Base-by-base conservation (phyloP, 805 yeast species). In the Candida peoriensis region DNA sequence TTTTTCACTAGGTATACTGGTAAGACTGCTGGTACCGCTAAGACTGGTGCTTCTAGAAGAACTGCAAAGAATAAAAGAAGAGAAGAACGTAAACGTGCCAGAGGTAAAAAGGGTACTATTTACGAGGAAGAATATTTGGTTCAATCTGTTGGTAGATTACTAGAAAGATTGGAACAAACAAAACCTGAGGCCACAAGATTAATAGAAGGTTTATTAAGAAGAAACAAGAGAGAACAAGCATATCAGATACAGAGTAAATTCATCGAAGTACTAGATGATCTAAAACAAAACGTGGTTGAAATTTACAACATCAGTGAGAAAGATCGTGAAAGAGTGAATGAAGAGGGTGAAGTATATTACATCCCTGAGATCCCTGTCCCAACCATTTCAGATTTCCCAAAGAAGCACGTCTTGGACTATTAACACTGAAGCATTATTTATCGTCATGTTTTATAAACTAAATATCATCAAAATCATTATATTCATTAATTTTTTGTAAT, bases 61-160 rank as follows among this genome's bases (percentile, higher is more conserved):
- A 89, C 98, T 0, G 74, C 94, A 6, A 93, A 93, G 63, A 93
- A 93, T 60, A 76, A 80, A 46, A 84, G 96, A 57, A 76, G 98
- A 46, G 97, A 90, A 60, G 98, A 90, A 55, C 76, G 98, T 51
- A 93, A 93, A 64, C 74, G 78, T 41, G 99, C 98, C 2, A 77
- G 95, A 50, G 99, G 99, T 41, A 87, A 94, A 67, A 93, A 93
- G 64, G 97, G 97, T 30, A 90, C 97, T 6, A 83, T 93, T 15
- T 93, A 93, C 53, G 99, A 93, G 59, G 98, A 93, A 57, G 97
- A 93, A 57, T 93, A 93, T 58, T 72, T 93, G 37, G 80, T 93
- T 31, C 77, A 76, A 47, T 89, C 97, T 4, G 78, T 86, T 39
- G 93, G 95, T 4, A 77, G 99, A 55, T 70, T 93, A 55, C 61